Conservation (phyloP, 257 asterid species). For the Gynochthodes officinalis region DNA sequence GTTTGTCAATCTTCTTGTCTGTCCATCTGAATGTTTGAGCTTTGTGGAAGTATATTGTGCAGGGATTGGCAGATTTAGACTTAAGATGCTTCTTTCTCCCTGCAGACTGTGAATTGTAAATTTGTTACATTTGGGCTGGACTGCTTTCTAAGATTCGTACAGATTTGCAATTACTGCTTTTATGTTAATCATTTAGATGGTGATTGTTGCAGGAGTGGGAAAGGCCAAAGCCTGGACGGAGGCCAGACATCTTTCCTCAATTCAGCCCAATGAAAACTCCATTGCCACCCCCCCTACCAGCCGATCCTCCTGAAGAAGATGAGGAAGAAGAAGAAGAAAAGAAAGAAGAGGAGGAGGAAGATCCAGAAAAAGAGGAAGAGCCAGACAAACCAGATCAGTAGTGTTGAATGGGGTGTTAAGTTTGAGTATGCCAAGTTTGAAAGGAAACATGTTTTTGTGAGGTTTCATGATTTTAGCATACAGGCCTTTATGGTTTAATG, state of each 20-base stretch:
- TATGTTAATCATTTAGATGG: background rate
- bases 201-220: constrained; percentile 64
- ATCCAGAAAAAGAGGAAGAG: constrained; percentile 36
- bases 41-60: background rate
- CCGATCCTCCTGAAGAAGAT: constrained; percentile 60
- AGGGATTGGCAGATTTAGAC: background rate
- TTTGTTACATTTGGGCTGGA: no score
- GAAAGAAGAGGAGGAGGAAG: constrained; percentile 56
- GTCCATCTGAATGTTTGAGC: background rate
- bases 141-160: background rate
- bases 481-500: background rate
- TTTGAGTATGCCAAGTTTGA: background rate
- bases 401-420: background rate
- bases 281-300: constrained; percentile 71
- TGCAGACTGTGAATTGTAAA: background rate
- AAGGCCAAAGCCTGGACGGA: constrained; percentile 66
- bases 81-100: background rate
- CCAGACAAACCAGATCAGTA: constrained; percentile 44
- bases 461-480: background rate
- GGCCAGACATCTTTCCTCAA: constrained; percentile 79
- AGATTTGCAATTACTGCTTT: background rate
- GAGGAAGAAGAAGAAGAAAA: constrained; percentile 72
- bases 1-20: background rate
- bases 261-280: constrained; percentile 96
- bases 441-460: background rate